phyloP scores from a whole-genome alignment of 345 rosid species.

The Brassica juncea region DNA sequence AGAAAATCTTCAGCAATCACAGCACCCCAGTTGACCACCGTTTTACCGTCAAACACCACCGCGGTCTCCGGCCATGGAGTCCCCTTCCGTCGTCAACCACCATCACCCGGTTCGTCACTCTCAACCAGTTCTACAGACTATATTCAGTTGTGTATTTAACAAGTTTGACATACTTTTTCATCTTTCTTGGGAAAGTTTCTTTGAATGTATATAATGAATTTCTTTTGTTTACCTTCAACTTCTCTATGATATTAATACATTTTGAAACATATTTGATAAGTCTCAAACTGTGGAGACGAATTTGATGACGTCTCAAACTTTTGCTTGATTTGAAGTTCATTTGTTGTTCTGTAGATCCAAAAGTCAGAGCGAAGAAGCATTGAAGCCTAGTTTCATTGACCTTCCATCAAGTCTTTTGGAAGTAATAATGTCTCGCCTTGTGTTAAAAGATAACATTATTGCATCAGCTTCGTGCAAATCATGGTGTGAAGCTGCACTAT shows the following conservation, averaged over 20 bases:
- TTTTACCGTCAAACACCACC: neutral
- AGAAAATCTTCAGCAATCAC: neutral
- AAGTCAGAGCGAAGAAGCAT: neutral
- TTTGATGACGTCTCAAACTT: neutral
- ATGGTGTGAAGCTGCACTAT: neutral
- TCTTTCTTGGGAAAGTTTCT: neutral
- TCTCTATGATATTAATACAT: neutral
- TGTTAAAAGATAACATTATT: neutral
- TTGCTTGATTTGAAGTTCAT: neutral
- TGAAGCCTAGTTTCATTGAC: neutral
- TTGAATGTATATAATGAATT: neutral
- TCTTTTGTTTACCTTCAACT: neutral
- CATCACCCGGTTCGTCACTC: neutral
- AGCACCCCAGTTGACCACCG: neutral
- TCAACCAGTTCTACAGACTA: neutral
- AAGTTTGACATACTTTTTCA: neutral
- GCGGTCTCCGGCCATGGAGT: neutral
- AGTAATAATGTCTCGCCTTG: conserved; percentile 2
- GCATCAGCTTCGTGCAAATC: neutral
- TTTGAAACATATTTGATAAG: neutral
- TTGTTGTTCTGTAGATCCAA: neutral
- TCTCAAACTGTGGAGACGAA: neutral
- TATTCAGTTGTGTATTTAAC: neutral
- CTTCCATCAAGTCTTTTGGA: conserved; percentile 7
- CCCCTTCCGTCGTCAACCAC: neutral